A percentile compares a stretch with the other conserved stretches of the same genome.
phyloP scores from a whole-genome alignment of 73 alveolate genomes.

The Halteria grandinella region DNA sequence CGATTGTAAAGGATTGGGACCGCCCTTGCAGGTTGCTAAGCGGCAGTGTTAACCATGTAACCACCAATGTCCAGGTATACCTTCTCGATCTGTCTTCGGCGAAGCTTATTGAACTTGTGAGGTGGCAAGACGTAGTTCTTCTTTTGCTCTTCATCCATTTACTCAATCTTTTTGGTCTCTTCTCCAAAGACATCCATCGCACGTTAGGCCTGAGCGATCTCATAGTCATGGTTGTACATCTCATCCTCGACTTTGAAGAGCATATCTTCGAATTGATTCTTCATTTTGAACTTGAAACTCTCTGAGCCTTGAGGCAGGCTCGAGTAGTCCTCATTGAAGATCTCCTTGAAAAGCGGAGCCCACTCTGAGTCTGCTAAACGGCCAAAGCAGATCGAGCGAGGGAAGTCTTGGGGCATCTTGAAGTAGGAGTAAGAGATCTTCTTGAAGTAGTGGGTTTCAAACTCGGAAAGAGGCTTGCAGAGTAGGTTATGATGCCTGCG shows the following conservation, averaged over 20 bases:
- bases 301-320: constrained; percentile 71
- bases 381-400: constrained; percentile 54
- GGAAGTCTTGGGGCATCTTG: constrained; percentile 57
- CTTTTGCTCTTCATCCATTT: neutral
- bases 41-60: constrained; percentile 39
- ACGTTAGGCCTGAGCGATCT: constrained; percentile 13
- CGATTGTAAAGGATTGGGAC: constrained; percentile 52
- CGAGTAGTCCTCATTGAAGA: constrained; percentile 51
- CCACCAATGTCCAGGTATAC: constrained; percentile 39
- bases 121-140: constrained; percentile 5
- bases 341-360: constrained; percentile 4
- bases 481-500: constrained; percentile 42
- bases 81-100: constrained; percentile 45
- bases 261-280: constrained; percentile 60
- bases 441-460: constrained; percentile 25
- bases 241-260: constrained; percentile 72
- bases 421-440: constrained; percentile 59
- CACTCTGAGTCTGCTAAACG: constrained; percentile 4
- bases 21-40: constrained; percentile 40
- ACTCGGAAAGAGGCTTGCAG: constrained; percentile 49
- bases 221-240: constrained; percentile 56
- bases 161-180: constrained; percentile 8
- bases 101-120: constrained; percentile 11
- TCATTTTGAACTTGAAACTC: constrained; percentile 60
- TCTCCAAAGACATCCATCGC: constrained; percentile 46